Conservation (phyloP, 2,329 filamentous ascomycete species). For the Verticillium albo-atrum region DNA sequence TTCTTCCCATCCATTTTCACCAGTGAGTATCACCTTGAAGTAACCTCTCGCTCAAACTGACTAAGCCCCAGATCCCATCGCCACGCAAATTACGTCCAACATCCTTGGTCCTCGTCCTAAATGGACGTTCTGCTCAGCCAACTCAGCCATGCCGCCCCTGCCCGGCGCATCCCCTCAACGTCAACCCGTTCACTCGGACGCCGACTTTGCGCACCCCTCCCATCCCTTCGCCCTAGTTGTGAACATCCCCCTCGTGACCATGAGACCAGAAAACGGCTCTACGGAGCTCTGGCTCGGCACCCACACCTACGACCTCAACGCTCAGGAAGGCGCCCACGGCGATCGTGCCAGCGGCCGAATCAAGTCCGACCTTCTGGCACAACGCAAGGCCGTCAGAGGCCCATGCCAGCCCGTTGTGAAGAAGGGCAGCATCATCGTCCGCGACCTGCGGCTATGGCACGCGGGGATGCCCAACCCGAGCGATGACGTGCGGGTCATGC, state of each 20-base stretch:
- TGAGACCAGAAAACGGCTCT: slow-evolving; percentile 47
- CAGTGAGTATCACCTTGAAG: slow-evolving; percentile 32
- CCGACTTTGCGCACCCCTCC: slow-evolving; percentile 50
- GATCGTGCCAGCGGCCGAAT: slow-evolving; percentile 49
- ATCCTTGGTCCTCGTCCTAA: slow-evolving; percentile 50
- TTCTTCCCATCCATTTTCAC: slow-evolving; percentile 48
- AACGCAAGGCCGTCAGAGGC: slow-evolving; percentile 28
- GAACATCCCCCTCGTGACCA: slow-evolving; percentile 48
- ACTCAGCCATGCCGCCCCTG: slow-evolving; percentile 49
- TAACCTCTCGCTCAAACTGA: neutral
- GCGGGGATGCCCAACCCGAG: slow-evolving; percentile 57
- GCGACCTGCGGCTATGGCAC: slow-evolving; percentile 60
- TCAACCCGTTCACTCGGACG: slow-evolving; percentile 56
- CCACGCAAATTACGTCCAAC: slow-evolving; percentile 50
- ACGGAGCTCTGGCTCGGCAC: slow-evolving; percentile 59
- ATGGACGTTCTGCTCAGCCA: slow-evolving; percentile 55
- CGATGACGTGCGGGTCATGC: slow-evolving; percentile 47
- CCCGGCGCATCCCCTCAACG: slow-evolving; percentile 31
- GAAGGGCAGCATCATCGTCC: slow-evolving; percentile 52
- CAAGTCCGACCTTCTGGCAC: slow-evolving; percentile 31
- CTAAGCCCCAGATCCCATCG: slow-evolving; percentile 39
- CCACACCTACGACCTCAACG: slow-evolving; percentile 31
- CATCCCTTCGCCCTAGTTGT: slow-evolving; percentile 52
- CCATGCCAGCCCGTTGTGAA: slow-evolving; percentile 46
- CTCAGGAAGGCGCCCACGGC: slow-evolving; percentile 45